Percentiles rank a stretch among this genome's conserved stretches.
Conservation (phyloP, 1,139 yeast species). For the Debaryomyces sp. region DNA sequence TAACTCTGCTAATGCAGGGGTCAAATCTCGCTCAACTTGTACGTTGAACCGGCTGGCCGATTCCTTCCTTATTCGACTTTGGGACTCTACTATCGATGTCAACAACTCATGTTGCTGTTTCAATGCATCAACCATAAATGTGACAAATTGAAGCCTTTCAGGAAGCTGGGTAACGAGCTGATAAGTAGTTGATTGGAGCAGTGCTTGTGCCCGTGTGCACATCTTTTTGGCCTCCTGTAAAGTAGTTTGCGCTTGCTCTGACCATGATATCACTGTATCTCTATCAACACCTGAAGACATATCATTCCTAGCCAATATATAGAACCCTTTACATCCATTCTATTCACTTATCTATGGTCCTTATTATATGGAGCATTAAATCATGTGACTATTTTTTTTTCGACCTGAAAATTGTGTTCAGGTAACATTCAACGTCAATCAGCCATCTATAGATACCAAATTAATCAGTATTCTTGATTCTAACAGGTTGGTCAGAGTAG, state of each 20-base stretch:
- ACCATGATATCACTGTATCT: slow-evolving; percentile 22
- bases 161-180: slow-evolving; percentile 28
- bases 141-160: slow-evolving; percentile 22
- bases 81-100: slow-evolving; percentile 18
- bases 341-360: slow-evolving; percentile 6
- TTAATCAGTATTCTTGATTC: background rate
- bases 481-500: background rate
- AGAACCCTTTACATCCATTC: background rate
- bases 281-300: slow-evolving; percentile 10
- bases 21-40: slow-evolving; percentile 25
- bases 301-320: slow-evolving; percentile 6
- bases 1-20: slow-evolving; percentile 28
- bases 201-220: slow-evolving; percentile 37
- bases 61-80: slow-evolving; percentile 15
- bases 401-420: slow-evolving; percentile 3
- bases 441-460: background rate
- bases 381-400: background rate
- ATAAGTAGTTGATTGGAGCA: slow-evolving; percentile 26
- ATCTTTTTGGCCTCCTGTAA: slow-evolving; percentile 33
- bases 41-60: slow-evolving; percentile 16
- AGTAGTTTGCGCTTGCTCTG: slow-evolving; percentile 31
- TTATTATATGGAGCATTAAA: background rate
- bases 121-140: slow-evolving; percentile 19
- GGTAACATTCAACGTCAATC: background rate
- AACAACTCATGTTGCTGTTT: slow-evolving; percentile 20